Evolutionary conservation across 192 early-diverging fungal genomes (phyloP).

Genomic region (Backusella tuberculispora): DNA sequence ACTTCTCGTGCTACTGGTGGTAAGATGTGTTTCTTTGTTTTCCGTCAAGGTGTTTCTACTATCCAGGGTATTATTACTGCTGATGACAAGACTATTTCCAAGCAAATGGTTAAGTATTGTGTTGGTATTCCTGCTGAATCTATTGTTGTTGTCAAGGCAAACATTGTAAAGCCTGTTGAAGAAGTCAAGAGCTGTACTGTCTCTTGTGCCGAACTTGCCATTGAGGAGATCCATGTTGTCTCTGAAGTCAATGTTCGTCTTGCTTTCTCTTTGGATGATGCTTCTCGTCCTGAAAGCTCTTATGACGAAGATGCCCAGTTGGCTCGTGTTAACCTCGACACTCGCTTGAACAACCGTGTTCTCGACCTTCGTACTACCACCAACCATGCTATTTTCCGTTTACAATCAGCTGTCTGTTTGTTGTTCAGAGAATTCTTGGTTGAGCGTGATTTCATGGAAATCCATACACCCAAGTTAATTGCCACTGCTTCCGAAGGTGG

Average conservation of each 20-base stretch:
- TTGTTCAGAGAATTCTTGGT: slow-evolving; percentile 96
- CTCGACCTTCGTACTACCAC: slow-evolving; percentile 93
- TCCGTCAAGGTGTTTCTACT: slow-evolving; percentile 88
- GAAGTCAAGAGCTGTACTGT: slow-evolving; percentile 93
- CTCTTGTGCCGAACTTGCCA: slow-evolving; percentile 87
- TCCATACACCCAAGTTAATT: slow-evolving; percentile 98
- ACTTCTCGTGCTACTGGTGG: slow-evolving; percentile 80
- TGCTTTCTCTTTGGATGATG: slow-evolving; percentile 93
- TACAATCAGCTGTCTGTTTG: slow-evolving; percentile 91
- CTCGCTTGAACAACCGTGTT: slow-evolving; percentile 93
- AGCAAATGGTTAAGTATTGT: slow-evolving; percentile 94
- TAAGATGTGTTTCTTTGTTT: slow-evolving; percentile 90
- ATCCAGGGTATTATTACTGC: slow-evolving; percentile 85
- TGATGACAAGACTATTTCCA: slow-evolving; percentile 79
- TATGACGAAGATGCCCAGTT: slow-evolving; percentile 72
- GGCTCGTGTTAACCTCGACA: slow-evolving; percentile 83
- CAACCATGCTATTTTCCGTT: slow-evolving; percentile 97
- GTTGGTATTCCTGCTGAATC: slow-evolving; percentile 83
- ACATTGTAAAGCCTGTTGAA: slow-evolving; percentile 76
- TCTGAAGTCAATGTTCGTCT: slow-evolving; percentile 76
- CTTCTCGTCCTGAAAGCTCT: slow-evolving; percentile 81
- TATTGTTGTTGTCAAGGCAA: slow-evolving; percentile 86
- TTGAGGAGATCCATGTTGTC: slow-evolving; percentile 73
- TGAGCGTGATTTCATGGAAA: slow-evolving; percentile 85
- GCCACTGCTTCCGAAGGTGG: slow-evolving; percentile 94